A percentile compares a stretch with the other conserved stretches of the same genome.
Evolutionary conservation across 129 eudicot species (phyloP).

Genomic region (Lactuca saligna): DNA sequence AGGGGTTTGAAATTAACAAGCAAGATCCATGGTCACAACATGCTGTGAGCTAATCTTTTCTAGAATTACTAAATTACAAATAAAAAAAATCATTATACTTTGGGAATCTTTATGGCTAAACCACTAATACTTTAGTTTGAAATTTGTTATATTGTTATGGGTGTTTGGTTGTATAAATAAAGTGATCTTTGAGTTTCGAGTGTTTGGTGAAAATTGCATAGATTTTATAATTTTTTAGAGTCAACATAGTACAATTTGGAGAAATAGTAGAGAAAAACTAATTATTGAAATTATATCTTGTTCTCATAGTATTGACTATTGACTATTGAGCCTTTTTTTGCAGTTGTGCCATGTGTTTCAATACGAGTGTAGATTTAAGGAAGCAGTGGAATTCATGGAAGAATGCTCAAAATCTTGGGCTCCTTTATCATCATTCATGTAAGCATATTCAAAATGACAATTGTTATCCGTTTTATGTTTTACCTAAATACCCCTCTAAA

Average conservation of each 20-base stretch:
- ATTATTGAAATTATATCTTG: not conserved
- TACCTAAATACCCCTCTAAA: not conserved
- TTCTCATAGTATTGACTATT: constrained; percentile 3
- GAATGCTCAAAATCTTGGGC: constrained; percentile 72
- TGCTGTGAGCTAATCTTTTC: constrained; percentile 56
- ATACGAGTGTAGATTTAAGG: constrained; percentile 76
- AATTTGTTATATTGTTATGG: no score
- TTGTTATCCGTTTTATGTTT: not conserved
- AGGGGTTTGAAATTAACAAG: constrained; percentile 69
- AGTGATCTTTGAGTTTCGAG: not conserved
- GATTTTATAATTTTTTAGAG: not conserved
- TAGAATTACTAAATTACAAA: not conserved
- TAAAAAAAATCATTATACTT: not conserved
- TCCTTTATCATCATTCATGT: constrained; percentile 86
- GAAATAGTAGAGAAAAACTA: not conserved
- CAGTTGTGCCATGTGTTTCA: constrained; percentile 92
- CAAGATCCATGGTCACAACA: constrained; percentile 95
- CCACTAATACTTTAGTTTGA: not conserved
- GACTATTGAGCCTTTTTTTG: constrained; percentile 5
- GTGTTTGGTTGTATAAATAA: no score
- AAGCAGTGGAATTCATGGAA: constrained; percentile 82
- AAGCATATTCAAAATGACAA: constrained; percentile 8
- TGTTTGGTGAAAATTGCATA: not conserved
- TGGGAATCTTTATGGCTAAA: not conserved
- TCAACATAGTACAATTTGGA: not conserved